Conservation (phyloP, 805 yeast genomes). For the Kodamaea fukazawae region DNA sequence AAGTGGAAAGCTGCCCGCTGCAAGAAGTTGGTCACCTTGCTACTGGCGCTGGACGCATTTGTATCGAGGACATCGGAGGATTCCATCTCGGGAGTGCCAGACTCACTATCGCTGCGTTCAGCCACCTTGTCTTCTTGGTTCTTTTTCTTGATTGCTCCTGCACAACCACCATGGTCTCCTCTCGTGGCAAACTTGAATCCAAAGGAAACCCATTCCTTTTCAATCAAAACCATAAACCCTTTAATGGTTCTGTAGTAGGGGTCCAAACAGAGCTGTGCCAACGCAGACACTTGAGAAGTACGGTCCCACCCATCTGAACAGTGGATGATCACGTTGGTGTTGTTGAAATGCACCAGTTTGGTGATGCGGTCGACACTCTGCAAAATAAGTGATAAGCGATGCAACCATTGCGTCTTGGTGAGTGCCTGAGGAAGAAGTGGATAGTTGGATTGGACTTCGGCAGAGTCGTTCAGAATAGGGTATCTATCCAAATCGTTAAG, state of each 20-base stretch:
- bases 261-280: conserved; percentile 83
- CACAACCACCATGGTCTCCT: conserved; percentile 66
- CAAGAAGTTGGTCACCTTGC: conserved; percentile 35
- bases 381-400: conserved; percentile 62
- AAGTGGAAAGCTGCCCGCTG: conserved; percentile 42
- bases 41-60: conserved; percentile 19
- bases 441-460: conserved; percentile 12
- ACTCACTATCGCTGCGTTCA: conserved; percentile 14
- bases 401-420: conserved; percentile 74
- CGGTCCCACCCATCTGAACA: conserved; percentile 99
- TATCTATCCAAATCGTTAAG: conserved; percentile 67
- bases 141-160: conserved; percentile 35
- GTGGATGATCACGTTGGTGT: conserved; percentile 81
- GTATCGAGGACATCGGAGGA: conserved; percentile 11
- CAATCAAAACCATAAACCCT: conserved; percentile 82
- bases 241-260: conserved; percentile 85
- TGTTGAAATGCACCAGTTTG: conserved; percentile 77
- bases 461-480: conserved; percentile 23
- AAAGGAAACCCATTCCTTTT: conserved; percentile 93
- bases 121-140: conserved; percentile 12
- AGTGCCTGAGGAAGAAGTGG: conserved; percentile 48
- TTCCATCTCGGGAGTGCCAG: conserved; percentile 11
- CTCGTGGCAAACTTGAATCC: conserved; percentile 89
- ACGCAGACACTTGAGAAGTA: conserved; percentile 82
- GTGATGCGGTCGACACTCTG: conserved; percentile 75